Evolutionary conservation across 768 basidiomycete species (phyloP), one percentile per base, ranked within the genome.

Genomic region (Lactarius hatsudake): DNA sequence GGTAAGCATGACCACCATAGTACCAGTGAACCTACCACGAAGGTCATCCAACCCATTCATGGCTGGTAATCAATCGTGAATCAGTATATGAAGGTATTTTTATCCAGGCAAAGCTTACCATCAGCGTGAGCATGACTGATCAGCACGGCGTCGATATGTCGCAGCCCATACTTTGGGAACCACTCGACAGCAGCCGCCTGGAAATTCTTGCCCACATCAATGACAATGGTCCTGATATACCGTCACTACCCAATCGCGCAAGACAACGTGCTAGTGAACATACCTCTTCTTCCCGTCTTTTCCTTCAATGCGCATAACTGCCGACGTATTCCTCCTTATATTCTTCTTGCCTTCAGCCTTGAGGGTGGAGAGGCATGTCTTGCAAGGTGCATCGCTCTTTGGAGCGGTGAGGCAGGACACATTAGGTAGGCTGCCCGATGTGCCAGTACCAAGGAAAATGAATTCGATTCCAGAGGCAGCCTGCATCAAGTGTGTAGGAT

Each of bases 1-100:
- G 48, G 34, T 66, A 53, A 28, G 42, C 28, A 61, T 8, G 56
- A n/a, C 26, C 7, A 9, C 8, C 17, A 40, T 38, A 40, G 56
- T 56, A 61, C 53, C 42, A 38, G 13, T 13, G 67, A 42, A 75
- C 80, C 64, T 68, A 88, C 91, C 89, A 80, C 94, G 82, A 43
- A 96, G 79, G 76, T 96, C 94, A 77, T 96, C 94, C 64, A 96
- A 76, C 3, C 94, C 94, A 72, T 94, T 93, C 80, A 94, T 92
- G 7, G 94, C 94, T 82, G 23, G 23, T 26, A 28, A 28, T 57
- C 17, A 40, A 62, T 67, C 53, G 56, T 17, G 12, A 13, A 30
- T 61, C 34, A 65, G 30, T 59, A 30, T 36, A 28, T 10, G 38
- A 53, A 23, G 40, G 34, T 56, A 34, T 48, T 43, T 34, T 43